Evolutionary conservation across 2,329 filamentous ascomycete species (phyloP).

Genomic region (Penicillium glabrum): DNA sequence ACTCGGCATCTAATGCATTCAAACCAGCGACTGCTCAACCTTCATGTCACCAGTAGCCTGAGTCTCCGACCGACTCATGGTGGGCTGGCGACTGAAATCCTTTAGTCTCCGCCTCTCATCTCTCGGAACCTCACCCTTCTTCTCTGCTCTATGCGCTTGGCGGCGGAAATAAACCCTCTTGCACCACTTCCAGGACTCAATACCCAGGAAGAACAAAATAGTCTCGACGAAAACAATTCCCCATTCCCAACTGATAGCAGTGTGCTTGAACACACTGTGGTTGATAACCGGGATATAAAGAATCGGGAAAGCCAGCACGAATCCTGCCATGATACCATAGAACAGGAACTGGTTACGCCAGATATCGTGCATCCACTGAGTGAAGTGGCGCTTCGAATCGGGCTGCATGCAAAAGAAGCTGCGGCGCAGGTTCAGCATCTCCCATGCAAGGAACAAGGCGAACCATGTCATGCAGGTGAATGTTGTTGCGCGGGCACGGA

Average conservation of each 20-base stretch:
- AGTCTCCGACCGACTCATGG: conserved; percentile 34
- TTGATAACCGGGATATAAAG: conserved; percentile 70
- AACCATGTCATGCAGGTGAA: conserved; percentile 77
- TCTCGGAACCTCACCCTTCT: conserved; percentile 1
- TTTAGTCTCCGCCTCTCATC: conserved; percentile 14
- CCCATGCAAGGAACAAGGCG: conserved; percentile 75
- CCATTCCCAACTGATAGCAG: conserved; percentile 69
- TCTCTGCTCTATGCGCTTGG: conserved; percentile 13
- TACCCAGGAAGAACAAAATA: conserved; percentile 62
- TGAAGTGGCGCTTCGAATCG: conserved; percentile 58
- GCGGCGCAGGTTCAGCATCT: conserved; percentile 70
- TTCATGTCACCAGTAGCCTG: conserved; percentile 27
- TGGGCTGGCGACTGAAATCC: conserved; percentile 34
- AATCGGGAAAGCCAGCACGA: conserved; percentile 58
- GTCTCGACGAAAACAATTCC: conserved; percentile 63
- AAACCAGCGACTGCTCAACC: conserved; percentile 31
- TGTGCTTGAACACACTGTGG: conserved; percentile 64
- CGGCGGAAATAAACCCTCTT: conserved; percentile 59
- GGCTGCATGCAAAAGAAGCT: conserved; percentile 76
- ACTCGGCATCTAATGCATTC: not conserved
- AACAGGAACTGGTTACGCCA: conserved; percentile 74
- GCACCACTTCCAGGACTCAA: conserved; percentile 66
- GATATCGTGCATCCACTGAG: conserved; percentile 66
- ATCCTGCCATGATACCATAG: conserved; percentile 61
- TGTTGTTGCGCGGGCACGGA: conserved; percentile 70